Conservation (phyloP, 495 filamentous ascomycete genomes). For the Tuber umbilicatum region DNA sequence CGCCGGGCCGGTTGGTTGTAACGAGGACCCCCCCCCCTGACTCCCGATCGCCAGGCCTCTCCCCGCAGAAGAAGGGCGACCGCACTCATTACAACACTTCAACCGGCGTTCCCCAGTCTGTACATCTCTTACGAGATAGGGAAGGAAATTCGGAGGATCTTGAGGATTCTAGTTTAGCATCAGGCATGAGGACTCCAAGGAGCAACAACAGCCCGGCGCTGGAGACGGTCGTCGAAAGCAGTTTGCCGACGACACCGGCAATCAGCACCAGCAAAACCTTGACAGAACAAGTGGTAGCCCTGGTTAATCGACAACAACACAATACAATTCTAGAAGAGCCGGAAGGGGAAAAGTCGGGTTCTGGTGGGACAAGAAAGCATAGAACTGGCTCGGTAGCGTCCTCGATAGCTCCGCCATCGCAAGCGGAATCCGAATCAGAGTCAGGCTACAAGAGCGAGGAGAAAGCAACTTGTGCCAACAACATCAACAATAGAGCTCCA, state of each 20-base stretch:
- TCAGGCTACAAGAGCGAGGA: conserved; percentile 41
- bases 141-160: conserved; percentile 43
- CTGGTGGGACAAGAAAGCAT: conserved; percentile 6
- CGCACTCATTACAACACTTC: conserved; percentile 49
- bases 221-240: conserved; percentile 90
- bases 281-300: conserved; percentile 48
- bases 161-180: conserved; percentile 50
- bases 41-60: conserved; percentile 37
- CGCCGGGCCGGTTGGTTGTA: conserved; percentile 34
- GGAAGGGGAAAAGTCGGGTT: conserved; percentile 32
- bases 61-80: conserved; percentile 44
- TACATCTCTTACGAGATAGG: conserved; percentile 28
- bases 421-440: conserved; percentile 43
- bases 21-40: conserved; percentile 41
- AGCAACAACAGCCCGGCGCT: conserved; percentile 63
- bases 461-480: conserved; percentile 29
- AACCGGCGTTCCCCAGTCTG: conserved; percentile 47
- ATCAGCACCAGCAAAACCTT: conserved; percentile 49
- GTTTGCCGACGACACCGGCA: conserved; percentile 67
- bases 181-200: conserved; percentile 62
- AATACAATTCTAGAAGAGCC: conserved; percentile 33
- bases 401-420: conserved; percentile 41
- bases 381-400: conserved; percentile 36
- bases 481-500: conserved; percentile 40
- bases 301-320: conserved; percentile 39